Base-by-base conservation (phyloP, 371 early-diverging fungal genomes). In the Rhizomucor pusillus region DNA sequence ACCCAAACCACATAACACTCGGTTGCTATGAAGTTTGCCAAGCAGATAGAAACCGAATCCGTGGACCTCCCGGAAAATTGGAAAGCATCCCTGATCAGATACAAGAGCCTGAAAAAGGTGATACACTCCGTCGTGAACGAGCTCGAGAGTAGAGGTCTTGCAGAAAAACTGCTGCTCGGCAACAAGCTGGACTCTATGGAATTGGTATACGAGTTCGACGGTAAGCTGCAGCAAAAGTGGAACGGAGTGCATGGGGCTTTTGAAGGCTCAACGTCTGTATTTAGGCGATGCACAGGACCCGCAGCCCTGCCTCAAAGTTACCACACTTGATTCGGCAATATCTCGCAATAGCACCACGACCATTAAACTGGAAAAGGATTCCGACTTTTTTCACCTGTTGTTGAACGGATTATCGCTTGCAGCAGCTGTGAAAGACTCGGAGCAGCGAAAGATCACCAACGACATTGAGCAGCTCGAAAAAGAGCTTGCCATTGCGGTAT, bases 11-110 rank as follows among this genome's bases (percentile, higher is more conserved):
- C 29, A n/a, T n/a, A n/a, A n/a, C n/a, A n/a, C 29, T 29, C 29
- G 5, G 3, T 29, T 29, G 29, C 29, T 29, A 90, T 90, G 90
- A 90, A 90, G 71, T 90, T 89, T 60, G 87, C 78, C 43, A 88
- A 89, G 56, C 75, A 81, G 22, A 73, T 90, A 22, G 85, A 87
- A 57, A 75, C 77, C 10, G 82, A 73, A 60, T 75, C 86, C 23
- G 78, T 81, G 60, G 69, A 82, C 35, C 75, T 90, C 48, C 90
- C 90, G 3, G 75, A 73, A 37, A 76, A 78, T 36, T 86, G 85
- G 84, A 79, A 77, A 37, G 83, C 79, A 0, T 78, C 84, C 52
- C 53, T 85, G n/a, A 82, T 86, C 46, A 77, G 81, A 25, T 86
- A 86, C 71, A 84, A 84, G 55, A 53, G 62, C 4, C 74, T 86